A percentile compares a stretch with the other conserved stretches of the same genome.
phyloP scores from a whole-genome alignment of 805 yeast species.

The Ogataea naganishii region DNA sequence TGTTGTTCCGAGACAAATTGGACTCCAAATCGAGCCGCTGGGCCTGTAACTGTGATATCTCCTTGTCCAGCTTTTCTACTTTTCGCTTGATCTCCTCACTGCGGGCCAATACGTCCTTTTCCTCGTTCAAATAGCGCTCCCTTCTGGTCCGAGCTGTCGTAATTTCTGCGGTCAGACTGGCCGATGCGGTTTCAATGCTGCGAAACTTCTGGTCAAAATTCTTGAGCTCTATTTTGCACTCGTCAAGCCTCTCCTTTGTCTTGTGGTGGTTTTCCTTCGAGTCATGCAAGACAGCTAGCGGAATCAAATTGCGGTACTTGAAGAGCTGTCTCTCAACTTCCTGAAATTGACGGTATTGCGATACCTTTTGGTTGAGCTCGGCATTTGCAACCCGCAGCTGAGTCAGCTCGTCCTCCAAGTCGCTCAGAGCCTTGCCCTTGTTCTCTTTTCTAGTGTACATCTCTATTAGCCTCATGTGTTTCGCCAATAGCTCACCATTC shows the following conservation, averaged over 20 bases:
- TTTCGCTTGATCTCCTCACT: slow-evolving; percentile 6
- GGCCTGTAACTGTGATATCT: slow-evolving; percentile 23
- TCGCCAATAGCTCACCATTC: slow-evolving; percentile 41
- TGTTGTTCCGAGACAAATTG: slow-evolving; percentile 28
- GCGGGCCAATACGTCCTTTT: slow-evolving; percentile 4
- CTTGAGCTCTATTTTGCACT: slow-evolving; percentile 12
- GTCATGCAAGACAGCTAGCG: slow-evolving; percentile 24
- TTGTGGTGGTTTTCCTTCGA: slow-evolving; percentile 26
- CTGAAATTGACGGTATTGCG: slow-evolving; percentile 34
- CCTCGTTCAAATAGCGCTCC: slow-evolving; percentile 11
- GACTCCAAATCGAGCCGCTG: slow-evolving; percentile 24
- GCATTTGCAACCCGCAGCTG: slow-evolving; percentile 28
- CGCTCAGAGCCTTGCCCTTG: slow-evolving; percentile 19
- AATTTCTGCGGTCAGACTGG: too few species aligned
- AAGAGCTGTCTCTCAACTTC: slow-evolving; percentile 31
- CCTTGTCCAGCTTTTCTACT: slow-evolving; percentile 11
- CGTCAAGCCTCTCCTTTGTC: slow-evolving; percentile 16
- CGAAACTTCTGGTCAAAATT: slow-evolving; percentile 15
- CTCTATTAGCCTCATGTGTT: slow-evolving; percentile 48
- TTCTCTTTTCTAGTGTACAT: slow-evolving; percentile 34
- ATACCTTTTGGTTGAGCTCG: slow-evolving; percentile 35
- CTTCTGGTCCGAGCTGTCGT: slow-evolving; percentile 7
- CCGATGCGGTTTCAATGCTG: slow-evolving; percentile 15
- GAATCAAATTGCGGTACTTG: slow-evolving; percentile 27
- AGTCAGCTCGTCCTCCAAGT: slow-evolving; percentile 21